Evolutionary conservation across 176 grass and related monocot genomes (phyloP), one percentile per base, ranked within the genome.

Genomic region (Triticum turgidum): DNA sequence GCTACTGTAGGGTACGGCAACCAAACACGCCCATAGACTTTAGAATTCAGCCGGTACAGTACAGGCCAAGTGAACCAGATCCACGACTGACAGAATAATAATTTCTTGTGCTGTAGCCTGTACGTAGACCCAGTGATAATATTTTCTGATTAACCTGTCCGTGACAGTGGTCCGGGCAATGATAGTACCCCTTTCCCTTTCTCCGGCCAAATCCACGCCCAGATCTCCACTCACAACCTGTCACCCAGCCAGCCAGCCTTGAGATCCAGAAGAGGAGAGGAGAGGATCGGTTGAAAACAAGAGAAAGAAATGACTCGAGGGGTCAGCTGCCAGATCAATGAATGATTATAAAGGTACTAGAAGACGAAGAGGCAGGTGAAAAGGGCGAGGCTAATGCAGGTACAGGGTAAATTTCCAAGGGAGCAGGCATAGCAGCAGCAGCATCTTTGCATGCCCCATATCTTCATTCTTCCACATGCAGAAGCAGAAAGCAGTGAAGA

Each of bases 301-400:
- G 49, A 61, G 17, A 18, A 13, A 47, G 21, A 77, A 76, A 38
- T 70, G n/a, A 30, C 17, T 22, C 35, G 64, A 75, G 27, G 61
- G 58, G 54, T 59, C 17, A 74, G 61, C 86, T 33, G 80, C 17
- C n/a, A 42, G 51, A 80, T 76, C 68, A 5, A 20, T 21, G 17
- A 85, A 85, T 88, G 51, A 88, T 88, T 77, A 88, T 17, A 18
- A 78, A 85, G 78, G 24, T 10, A 11, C 51, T 54, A 54, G 51
- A 54, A 61, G 64, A 58, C 30, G 78, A 29, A 82, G 70, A 11
- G 30, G 30, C 42, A 77, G 61, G 41, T 61, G 44, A 67, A 86
- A 82, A 69, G 66, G 3, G 4, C 54, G 14, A 80, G 42, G 66
- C 6, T 18, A 9, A 9, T 5, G 65, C 38, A 39, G 22, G 66